These are phyloP conservation scores for Eucalyptus cloeziana DNA, from an alignment of 345 rosid species.

Conservation along the genomic window DNA sequence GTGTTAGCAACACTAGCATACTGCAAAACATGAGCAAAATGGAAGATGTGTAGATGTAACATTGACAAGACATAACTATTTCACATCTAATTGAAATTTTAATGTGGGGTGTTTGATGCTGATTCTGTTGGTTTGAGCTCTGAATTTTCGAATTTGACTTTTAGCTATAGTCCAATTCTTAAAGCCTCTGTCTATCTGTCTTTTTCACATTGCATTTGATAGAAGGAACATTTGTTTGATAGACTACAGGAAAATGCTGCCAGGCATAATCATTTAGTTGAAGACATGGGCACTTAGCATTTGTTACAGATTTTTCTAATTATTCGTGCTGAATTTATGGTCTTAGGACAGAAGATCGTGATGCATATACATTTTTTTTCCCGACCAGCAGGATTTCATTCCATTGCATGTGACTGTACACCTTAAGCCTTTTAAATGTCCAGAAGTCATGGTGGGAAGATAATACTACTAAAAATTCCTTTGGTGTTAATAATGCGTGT, in stretches of 20 bases:
- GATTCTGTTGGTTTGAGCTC: neutral
- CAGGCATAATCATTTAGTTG: neutral
- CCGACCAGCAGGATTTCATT: neutral
- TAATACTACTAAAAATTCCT: neutral
- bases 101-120: neutral
- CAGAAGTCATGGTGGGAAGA: neutral
- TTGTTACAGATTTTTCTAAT: neutral
- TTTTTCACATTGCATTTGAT: neutral
- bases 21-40: neutral
- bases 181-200: neutral
- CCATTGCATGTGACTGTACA: neutral
- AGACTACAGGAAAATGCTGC: neutral
- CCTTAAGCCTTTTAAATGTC: neutral
- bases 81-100: neutral
- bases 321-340: neutral
- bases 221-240: neutral
- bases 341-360: neutral
- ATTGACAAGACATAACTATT: neutral
- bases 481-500: neutral
- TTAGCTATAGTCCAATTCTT: neutral
- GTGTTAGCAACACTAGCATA: neutral
- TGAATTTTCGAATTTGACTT: neutral
- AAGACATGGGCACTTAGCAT: neutral
- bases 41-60: neutral
- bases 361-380: neutral